Conservation (phyloP, 306 rosid genomes). For the Betula pendula region DNA sequence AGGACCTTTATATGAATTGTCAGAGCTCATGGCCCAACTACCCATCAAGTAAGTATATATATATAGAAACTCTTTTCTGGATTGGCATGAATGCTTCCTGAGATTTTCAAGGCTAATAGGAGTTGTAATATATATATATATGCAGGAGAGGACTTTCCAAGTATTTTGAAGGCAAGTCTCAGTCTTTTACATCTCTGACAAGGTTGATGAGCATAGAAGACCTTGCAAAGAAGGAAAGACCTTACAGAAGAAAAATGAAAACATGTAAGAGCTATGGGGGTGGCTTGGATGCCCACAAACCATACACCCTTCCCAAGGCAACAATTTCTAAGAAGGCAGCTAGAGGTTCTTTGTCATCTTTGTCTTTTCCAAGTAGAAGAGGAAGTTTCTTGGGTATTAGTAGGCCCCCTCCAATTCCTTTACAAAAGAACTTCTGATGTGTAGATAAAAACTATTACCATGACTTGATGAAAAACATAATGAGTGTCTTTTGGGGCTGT, state of each 20-base stretch:
- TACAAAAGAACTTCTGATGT: constrained; percentile 17
- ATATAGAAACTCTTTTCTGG: background rate
- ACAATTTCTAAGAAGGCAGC: constrained; percentile 37
- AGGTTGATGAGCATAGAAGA: constrained; percentile 46
- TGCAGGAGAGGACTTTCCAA: constrained; percentile 58
- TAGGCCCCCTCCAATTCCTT: constrained; percentile 29
- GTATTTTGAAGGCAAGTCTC: constrained; percentile 56
- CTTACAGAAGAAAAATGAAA: constrained; percentile 37
- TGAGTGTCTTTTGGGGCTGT: too few species aligned
- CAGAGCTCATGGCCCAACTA: constrained; percentile 45
- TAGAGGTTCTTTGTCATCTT: constrained; percentile 27
- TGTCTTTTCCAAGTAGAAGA: constrained; percentile 23
- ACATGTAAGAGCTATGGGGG: constrained; percentile 53
- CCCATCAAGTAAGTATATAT: constrained; percentile 53
- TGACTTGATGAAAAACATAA: background rate
- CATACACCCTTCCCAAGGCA: constrained; percentile 42
- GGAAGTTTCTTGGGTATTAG: constrained; percentile 23
- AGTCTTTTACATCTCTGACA: constrained; percentile 52
- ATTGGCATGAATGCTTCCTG: background rate
- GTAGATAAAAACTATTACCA: background rate
- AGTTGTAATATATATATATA: background rate
- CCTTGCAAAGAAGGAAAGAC: constrained; percentile 47
- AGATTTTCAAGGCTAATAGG: background rate
- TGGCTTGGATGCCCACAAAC: constrained; percentile 38
- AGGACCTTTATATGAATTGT: constrained; percentile 48